phyloP scores from a whole-genome alignment of 2,329 filamentous ascomycete species.

The Penicillium sp. region DNA sequence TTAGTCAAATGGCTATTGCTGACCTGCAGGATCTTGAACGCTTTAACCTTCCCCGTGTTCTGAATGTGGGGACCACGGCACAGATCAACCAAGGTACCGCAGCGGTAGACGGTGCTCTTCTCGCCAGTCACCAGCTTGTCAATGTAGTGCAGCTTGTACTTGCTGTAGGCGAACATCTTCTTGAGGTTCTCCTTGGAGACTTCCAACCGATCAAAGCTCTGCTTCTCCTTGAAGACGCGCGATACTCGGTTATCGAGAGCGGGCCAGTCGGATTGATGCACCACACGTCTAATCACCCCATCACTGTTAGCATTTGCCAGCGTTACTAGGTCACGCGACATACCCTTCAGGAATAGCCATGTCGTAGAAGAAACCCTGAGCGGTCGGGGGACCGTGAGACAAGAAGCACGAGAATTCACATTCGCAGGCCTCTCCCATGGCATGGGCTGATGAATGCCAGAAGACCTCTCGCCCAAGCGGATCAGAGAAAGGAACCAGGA shows the following conservation, averaged over 20 bases:
- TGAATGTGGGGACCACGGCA: conserved; percentile 94
- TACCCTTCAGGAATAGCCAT: conserved; percentile 75
- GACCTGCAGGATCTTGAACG: conserved; percentile 86
- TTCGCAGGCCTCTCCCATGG: conserved; percentile 92
- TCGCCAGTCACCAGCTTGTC: conserved; percentile 89
- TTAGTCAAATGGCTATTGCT: conserved; percentile 9
- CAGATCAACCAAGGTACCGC: conserved; percentile 89
- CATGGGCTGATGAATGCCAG: conserved; percentile 95
- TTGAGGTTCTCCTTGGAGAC: conserved; percentile 87
- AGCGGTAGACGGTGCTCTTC: conserved; percentile 89
- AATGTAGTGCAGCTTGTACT: conserved; percentile 98
- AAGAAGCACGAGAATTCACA: conserved; percentile 85
- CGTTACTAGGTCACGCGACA: conserved; percentile 23
- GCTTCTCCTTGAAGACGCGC: conserved; percentile 92
- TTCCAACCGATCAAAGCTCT: conserved; percentile 84
- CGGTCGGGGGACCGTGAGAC: conserved; percentile 88
- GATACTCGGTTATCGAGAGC: conserved; percentile 75
- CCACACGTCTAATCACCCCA: conserved; percentile 50
- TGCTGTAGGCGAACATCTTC: conserved; percentile 97
- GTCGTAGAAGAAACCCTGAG: conserved; percentile 95
- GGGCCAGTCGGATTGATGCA: conserved; percentile 77
- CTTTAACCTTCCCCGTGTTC: conserved; percentile 68
- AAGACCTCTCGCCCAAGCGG: conserved; percentile 84
- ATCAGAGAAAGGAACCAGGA: conserved; percentile 78
- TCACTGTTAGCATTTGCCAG: conserved; percentile 18